A percentile compares a stretch with the other conserved stretches of the same genome.
Evolutionary conservation across 768 basidiomycete genomes (phyloP).

Genomic region (Suillus luteus): DNA sequence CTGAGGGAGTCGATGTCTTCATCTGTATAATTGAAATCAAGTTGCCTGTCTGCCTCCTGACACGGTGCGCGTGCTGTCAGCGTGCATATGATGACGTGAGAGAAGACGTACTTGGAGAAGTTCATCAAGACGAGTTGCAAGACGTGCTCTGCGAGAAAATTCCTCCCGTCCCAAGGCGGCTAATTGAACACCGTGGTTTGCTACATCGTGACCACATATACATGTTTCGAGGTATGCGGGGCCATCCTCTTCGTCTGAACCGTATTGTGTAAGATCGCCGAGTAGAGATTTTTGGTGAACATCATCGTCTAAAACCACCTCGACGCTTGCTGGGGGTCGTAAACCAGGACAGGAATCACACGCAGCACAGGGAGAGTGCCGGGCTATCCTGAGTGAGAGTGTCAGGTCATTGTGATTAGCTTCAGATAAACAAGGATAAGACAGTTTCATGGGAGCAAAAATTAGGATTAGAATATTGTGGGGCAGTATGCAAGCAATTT

Average conservation of each 20-base stretch:
- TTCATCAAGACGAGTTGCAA: constrained; percentile 82
- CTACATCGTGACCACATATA: constrained; percentile 66
- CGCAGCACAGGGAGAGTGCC: constrained; percentile 70
- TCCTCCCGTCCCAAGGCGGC: constrained; percentile 57
- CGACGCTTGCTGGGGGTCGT: constrained; percentile 58
- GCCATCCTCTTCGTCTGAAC: constrained; percentile 68
- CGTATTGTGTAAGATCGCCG: constrained; percentile 62
- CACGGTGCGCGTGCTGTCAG: constrained; percentile 1
- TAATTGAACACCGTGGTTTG: constrained; percentile 68
- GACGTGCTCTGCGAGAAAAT: constrained; percentile 68
- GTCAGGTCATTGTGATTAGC: constrained; percentile 50
- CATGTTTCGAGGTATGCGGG: constrained; percentile 61
- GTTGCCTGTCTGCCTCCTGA: constrained; percentile 73
- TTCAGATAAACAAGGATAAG: constrained; percentile 66
- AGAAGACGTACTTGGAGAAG: constrained; percentile 66
- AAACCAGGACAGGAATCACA: constrained; percentile 74
- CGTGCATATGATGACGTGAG: not conserved
- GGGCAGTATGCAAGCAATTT: not conserved
- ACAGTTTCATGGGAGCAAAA: constrained; percentile 51
- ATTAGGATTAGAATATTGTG: constrained; percentile 3
- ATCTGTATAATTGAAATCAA: constrained; percentile 80
- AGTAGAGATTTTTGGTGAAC: constrained; percentile 46
- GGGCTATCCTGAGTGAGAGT: constrained; percentile 75
- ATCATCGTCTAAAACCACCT: constrained; percentile 58
- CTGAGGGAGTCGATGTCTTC: constrained; percentile 68